Evolutionary conservation across 2,329 filamentous ascomycete genomes (phyloP).

Genomic region (Fusarium guadeloupense): DNA sequence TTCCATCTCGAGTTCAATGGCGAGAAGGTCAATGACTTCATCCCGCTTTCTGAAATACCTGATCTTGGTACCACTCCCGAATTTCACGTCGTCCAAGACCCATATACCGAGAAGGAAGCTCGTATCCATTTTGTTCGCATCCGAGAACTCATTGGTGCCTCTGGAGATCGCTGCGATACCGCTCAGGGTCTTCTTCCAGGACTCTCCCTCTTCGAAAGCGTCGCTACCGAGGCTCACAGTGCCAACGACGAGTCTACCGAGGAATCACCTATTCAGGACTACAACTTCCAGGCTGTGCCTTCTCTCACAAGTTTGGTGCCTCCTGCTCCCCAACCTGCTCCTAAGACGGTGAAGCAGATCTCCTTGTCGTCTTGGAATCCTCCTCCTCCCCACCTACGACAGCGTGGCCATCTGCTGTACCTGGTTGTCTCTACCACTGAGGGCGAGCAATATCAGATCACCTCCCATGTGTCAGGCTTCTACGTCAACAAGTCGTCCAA

Average conservation of each 20-base stretch:
- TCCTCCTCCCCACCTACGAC: constrained; percentile 87
- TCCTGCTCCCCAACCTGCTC: constrained; percentile 70
- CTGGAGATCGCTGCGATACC: constrained; percentile 86
- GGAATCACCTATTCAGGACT: constrained; percentile 67
- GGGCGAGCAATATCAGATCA: constrained; percentile 94
- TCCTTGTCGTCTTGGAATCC: constrained; percentile 96
- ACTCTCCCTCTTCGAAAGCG: constrained; percentile 84
- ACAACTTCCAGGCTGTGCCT: constrained; percentile 77
- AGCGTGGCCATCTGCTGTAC: constrained; percentile 93
- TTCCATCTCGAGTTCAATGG: constrained; percentile 96
- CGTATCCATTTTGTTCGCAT: constrained; percentile 92
- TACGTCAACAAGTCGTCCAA: constrained; percentile 97
- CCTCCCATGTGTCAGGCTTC: constrained; percentile 92
- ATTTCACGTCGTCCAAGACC: constrained; percentile 86
- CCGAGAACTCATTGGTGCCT: constrained; percentile 90
- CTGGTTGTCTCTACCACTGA: constrained; percentile 89
- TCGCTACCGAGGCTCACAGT: constrained; percentile 63
- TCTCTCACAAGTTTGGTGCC: constrained; percentile 78
- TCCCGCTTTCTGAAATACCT: constrained; percentile 88
- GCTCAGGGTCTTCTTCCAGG: constrained; percentile 88
- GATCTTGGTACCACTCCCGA: constrained; percentile 81
- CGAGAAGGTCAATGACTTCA: constrained; percentile 91
- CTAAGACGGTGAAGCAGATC: constrained; percentile 91
- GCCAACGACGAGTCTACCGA: constrained; percentile 38
- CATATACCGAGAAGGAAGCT: constrained; percentile 98